phyloP scores from a whole-genome alignment of 2,329 filamentous ascomycete species.

The Diplodia seriata region DNA sequence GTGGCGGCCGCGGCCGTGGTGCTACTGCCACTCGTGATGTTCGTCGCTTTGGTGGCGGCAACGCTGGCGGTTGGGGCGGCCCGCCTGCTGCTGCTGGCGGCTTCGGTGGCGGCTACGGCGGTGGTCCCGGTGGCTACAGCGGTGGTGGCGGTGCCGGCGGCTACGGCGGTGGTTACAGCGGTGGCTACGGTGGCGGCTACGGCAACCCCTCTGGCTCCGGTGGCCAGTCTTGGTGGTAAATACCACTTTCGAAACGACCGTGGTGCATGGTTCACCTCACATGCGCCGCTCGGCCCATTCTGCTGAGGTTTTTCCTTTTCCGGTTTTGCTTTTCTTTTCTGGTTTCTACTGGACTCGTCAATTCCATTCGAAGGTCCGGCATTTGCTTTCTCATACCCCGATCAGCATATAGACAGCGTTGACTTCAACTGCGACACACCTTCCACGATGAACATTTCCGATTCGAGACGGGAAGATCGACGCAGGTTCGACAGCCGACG shows the following conservation, averaged over 20 bases:
- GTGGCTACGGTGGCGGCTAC: conserved; percentile 56
- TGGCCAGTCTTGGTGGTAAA: conserved; percentile 73
- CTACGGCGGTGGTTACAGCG: conserved; percentile 54
- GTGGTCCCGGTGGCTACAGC: conserved; percentile 46
- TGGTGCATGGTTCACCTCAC: conserved; percentile 21
- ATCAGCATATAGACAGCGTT: conserved; percentile 60
- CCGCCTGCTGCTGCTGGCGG: conserved; percentile 47
- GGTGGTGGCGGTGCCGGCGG: conserved; percentile 52
- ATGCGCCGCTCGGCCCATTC: conserved; percentile 10
- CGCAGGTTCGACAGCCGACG: conserved; percentile 46
- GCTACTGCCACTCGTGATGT: conserved; percentile 80
- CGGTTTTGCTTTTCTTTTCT: conserved; percentile 42
- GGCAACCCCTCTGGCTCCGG: conserved; percentile 71
- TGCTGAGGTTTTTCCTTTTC: conserved; percentile 37
- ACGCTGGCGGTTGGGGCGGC: conserved; percentile 64
- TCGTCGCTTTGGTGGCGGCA: conserved; percentile 65
- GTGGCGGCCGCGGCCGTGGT: conserved; percentile 71
- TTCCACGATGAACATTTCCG: conserved; percentile 47
- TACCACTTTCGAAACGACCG: conserved; percentile 39
- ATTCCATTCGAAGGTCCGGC: conserved; percentile 47
- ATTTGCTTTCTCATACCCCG: conserved; percentile 52
- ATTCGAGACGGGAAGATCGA: conserved; percentile 33
- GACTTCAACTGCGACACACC: conserved; percentile 54
- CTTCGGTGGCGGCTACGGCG: conserved; percentile 54
- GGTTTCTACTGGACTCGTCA: conserved; percentile 42